Evolutionary conservation across 805 yeast genomes (phyloP), one percentile per base, ranked within the genome.

Genomic region (Komagataella pastoris): DNA sequence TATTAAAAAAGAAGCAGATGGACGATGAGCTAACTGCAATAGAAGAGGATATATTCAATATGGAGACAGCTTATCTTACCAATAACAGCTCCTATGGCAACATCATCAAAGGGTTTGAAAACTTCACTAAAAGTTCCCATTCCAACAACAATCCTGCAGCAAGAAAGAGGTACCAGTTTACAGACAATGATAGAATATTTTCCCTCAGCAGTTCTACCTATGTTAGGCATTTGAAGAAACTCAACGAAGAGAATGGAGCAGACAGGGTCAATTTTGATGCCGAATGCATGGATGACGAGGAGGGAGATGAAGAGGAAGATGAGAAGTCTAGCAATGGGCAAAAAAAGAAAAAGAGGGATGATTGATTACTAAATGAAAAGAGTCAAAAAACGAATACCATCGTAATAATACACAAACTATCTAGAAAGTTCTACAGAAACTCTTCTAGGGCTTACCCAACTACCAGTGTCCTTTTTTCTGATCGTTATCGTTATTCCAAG

Each of bases 81-180:
- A 89, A 85, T 50, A 79, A 88, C 53, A 65, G 69, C 24, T 65
- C 73, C 24, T 77, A 77, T 52, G 90, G 97, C 0, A 90, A 88
- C 64, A 83, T 91, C 24, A 85, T 88, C n/a, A 84, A 85, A 56
- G 98, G 98, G 1, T 90, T 89, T 59, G 97, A 90, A 49, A 84
- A 80, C 58, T 85, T 86, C 60, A 73, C 83, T 49, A 85, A 84
- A 57, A 65, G 69, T 23, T 60, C 67, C 3, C 47, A 60, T 1
- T 59, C 73, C n/a, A 62, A 60, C 52, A 52, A 51, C 45, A 23
- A 43, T 3, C 40, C 40, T 30, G 49, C 43, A n/a, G 55, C 61
- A 30, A 72, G 70, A 65, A 73, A 75, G 61, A 72, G 79, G 66
- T 68, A 76, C 54, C 62, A 73, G 50, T 76, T 77, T 67, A 71